Base-by-base conservation (phyloP, 768 basidiomycete genomes). In the Calocera viscosa region DNA sequence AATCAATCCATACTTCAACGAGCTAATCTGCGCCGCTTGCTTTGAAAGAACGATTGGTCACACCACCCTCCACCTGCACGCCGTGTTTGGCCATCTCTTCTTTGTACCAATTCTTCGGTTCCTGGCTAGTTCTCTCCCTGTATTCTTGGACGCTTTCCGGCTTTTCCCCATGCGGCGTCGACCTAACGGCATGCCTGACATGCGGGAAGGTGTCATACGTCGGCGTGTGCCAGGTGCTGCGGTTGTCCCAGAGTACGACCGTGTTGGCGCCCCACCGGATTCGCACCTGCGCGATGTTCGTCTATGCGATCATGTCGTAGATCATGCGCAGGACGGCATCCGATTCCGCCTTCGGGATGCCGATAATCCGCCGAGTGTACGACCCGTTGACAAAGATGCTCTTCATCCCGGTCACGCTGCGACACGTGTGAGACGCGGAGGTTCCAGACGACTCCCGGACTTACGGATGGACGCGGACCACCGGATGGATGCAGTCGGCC, bases 181-280 rank as follows among this genome's bases (percentile, higher is more conserved):
- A 10, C 19, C 39, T 40, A 10, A 40, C 11, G 11, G 11, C 39
- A 40, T 40, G 49, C 10, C 49, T 14, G 11, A 49, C 49, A 49
- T 49, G 24, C 49, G 49, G 49, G 49, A 49, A 49, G 24, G 11
- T 49, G 49, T 49, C 49, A 49, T 11, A 49, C 49, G 22, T 8
- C 14, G 74, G 74, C 35, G 75, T 82, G 69, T 83, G 82, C 73
- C 77, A 80, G 0, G 81, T 81, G n/a, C 78, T 75, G 43, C 83
- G 74, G 72, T 86, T 86, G 66, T 84, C 84, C 85, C 84, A 86
- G 70, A 86, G 82, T 0, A 84, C 85, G 26, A 85, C 72, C 66
- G 81, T 81, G 70, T 84, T 80, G 38, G 72, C 71, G 39, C 75
- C 73, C 83, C 84, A 86, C 24, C 78, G 78, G 77, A 77, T 82